Base-by-base conservation (phyloP, 2,329 filamentous ascomycete genomes). In the Exophiala aquamarina region DNA sequence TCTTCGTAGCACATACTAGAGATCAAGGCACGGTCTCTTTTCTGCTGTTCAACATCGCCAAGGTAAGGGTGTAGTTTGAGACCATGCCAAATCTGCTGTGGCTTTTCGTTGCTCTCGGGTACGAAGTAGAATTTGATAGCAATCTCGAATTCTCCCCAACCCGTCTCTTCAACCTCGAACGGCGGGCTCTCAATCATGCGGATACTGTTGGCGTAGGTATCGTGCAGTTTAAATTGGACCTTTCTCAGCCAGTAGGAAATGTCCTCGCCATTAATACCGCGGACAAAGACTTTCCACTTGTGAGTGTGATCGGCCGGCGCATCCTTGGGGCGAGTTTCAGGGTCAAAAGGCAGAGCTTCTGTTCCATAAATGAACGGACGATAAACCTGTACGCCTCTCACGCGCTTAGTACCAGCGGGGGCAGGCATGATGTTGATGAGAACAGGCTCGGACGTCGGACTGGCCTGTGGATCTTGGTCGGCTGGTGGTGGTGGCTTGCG, bases 101-200 rank as follows among this genome's bases (percentile, higher is more conserved):
- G 88, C 69, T 98, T 98, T 74, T 98, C 93, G 60, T 82, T 84
- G 29, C 84, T 87, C 64, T 94, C 87, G 46, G 87, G 83, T 46
- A 88, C 83, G 70, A 96, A 98, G 73, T 95, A 95, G 35, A 98
- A 78, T 64, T 95, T 90, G 65, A 98, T 86, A 54, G 91, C 88
- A 62, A 98, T 94, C 66, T 93, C 89, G 72, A 98, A 98, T 71
- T 96, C 93, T 62, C 93, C 93, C 88, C 94, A 98, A 39, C 93
- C 93, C 0, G 93, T 97, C 69, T 97, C 93, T 54, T 82, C 81
- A 52, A 97, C 86, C 62, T 89, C 76, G 62, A 96, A 98, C 9
- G 75, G 90, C 63, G 87, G 81, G 51, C 82, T 81, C 62, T 95
- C 91, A 62, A 93, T 76, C 65, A 86, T 95, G 59, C 93, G 86